These are phyloP conservation scores for Paratrimastix pyriformis DNA, from an alignment of 78 protist genomes.

Conservation along the genomic window DNA sequence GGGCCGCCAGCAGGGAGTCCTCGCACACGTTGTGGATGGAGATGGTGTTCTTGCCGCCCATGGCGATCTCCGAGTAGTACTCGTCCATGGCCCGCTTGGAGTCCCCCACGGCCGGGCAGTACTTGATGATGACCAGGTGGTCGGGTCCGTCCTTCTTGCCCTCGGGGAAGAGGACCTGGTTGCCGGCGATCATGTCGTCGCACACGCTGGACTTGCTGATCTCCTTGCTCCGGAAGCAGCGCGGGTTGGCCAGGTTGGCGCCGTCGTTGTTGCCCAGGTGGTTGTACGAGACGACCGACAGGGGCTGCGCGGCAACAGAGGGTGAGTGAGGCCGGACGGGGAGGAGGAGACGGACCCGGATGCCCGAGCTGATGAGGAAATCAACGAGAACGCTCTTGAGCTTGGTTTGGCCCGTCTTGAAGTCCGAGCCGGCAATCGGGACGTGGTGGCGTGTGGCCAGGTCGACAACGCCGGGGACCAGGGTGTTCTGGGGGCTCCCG, in stretches of 20 bases:
- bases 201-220: constrained; percentile 93
- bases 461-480: constrained; percentile 90
- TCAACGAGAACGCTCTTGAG: constrained; percentile 95
- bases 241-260: constrained; percentile 82
- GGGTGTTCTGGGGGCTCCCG: constrained; percentile 97
- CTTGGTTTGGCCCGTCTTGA: constrained; percentile 99
- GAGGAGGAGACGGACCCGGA: neutral
- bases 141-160: constrained; percentile 80
- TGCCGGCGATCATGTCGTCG: constrained; percentile 94
- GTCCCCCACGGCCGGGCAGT: constrained; percentile 98
- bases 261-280: constrained; percentile 99
- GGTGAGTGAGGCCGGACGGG: neutral
- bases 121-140: constrained; percentile 95
- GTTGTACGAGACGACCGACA: constrained; percentile 91
- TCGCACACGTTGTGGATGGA: constrained; percentile 71
- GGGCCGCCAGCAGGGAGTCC: constrained; percentile 96
- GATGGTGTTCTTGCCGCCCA: constrained; percentile 92
- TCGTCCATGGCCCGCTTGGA: constrained; percentile 99
- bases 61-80: constrained; percentile 81
- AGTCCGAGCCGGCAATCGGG: constrained; percentile 95
- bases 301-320: constrained; percentile 62
- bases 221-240: constrained; percentile 96
- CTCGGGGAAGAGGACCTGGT: constrained; percentile 73
- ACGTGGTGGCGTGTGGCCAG: constrained; percentile 71
- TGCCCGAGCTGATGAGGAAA: constrained; percentile 91